Percentiles rank a stretch among this genome's conserved stretches.
These are phyloP conservation scores for Cynara cardunculus DNA, from an alignment of 129 eudicot genomes.

Conservation along the genomic window DNA sequence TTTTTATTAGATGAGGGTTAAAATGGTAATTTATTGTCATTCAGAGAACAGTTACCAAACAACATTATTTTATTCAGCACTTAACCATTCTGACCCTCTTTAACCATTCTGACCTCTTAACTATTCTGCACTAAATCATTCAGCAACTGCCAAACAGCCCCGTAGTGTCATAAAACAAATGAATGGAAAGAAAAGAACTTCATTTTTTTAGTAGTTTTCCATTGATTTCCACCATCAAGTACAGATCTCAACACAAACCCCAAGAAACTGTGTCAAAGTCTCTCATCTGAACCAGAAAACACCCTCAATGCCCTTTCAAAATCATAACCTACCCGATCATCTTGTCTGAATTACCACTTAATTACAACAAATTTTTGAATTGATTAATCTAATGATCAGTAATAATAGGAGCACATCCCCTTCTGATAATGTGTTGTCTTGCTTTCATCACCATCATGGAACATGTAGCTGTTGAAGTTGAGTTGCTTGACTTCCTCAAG, in stretches of 20 bases:
- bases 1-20: no score
- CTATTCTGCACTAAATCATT: no score
- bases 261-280: conserved; percentile 21
- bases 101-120: no score
- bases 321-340: conserved; percentile 23
- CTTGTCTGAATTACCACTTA: conserved; percentile 17
- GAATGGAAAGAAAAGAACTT: conserved; percentile 19
- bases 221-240: conserved; percentile 31
- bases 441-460: conserved; percentile 42
- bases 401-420: conserved; percentile 36
- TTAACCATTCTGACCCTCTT: no score
- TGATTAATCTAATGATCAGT: conserved; percentile 11
- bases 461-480: conserved; percentile 26
- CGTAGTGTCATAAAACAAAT: conserved; percentile 7
- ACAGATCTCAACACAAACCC: conserved; percentile 21
- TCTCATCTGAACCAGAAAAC: conserved; percentile 8
- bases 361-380: conserved; percentile 23
- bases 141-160: no score
- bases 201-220: conserved; percentile 23
- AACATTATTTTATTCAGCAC: no score
- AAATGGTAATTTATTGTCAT: no score
- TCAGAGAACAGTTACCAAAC: no score
- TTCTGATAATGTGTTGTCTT: conserved; percentile 34
- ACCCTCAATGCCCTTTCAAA: conserved; percentile 13
- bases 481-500: conserved; percentile 53